Evolutionary conservation across 768 basidiomycete genomes (phyloP).

Genomic region (Termitomyces sp.): DNA sequence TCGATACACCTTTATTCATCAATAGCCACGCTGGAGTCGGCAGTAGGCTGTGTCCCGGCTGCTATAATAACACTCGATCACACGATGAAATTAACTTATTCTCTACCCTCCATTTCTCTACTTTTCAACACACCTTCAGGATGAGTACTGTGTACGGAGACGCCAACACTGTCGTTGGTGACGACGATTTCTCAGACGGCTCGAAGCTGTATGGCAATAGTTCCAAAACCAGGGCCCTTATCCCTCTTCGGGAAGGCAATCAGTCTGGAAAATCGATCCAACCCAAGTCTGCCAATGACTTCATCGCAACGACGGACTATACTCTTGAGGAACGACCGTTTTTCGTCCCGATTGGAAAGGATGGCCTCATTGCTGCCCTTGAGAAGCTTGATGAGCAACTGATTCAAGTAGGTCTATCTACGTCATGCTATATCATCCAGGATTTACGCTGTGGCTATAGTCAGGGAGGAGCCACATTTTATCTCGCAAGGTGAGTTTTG

Average conservation of each 20-base stretch:
- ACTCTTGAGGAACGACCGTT: conserved; percentile 59
- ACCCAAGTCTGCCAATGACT: conserved; percentile 27
- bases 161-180: conserved; percentile 35
- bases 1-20: neutral
- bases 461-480: conserved; percentile 53
- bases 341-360: conserved; percentile 64
- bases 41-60: no score
- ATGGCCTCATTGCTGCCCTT: conserved; percentile 66
- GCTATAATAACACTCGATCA: neutral
- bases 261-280: conserved; percentile 9
- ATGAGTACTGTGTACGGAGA: conserved; percentile 41
- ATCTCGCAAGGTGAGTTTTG: conserved; percentile 52
- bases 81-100: neutral
- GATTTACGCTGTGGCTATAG: conserved; percentile 28
- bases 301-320: conserved; percentile 47
- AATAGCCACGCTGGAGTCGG: no score
- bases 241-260: conserved; percentile 10
- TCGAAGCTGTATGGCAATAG: conserved; percentile 12
- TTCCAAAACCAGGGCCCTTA: conserved; percentile 16
- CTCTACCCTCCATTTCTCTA: neutral
- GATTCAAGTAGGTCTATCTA: conserved; percentile 31
- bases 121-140: conserved; percentile 5
- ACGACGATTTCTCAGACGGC: conserved; percentile 40
- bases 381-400: conserved; percentile 68
- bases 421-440: conserved; percentile 1